Base-by-base conservation (phyloP, 129 eudicot genomes). In the Artemisia annua region DNA sequence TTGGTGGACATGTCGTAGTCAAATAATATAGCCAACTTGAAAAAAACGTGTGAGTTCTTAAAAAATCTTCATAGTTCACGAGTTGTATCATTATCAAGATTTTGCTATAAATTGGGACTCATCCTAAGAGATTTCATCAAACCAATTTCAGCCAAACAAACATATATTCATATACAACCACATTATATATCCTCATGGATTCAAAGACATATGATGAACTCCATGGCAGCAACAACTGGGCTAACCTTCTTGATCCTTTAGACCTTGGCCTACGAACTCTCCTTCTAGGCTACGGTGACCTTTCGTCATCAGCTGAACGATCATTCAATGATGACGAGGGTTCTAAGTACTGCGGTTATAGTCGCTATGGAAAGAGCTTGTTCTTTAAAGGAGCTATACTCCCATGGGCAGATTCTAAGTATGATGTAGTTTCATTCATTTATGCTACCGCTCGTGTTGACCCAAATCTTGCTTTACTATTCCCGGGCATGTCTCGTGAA, bases 171-270 rank as follows among this genome's bases (percentile, higher is more conserved):
- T 7, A 5, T 35, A 1, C 44, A 35, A 35, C 44, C 44, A 60
- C 30, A 60, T 24, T 2, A 13, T n/a, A 10, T 24, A 59, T 5
- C 4, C 9, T 26, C 46, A 78, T 78, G 81, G 72, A 1, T 52
- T 53, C 77, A 44, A 26, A 78, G 63, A 62, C 22, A 30, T 78
- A 78, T 8, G 76, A 78, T 13, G 77, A 78, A 32, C 71, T 78
- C 57, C 81, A 78, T 52, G 81, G 81, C 50, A 78, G 39, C 72
- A 61, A 78, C 76, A 63, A 90, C 12, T 90, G 89, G 94, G 85
- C 15, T n/a, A 80, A 82, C 24, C 72, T 90, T 74, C 88, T 90
- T 54, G 86, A 90, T 64, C 96, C 96, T 22, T 72, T 90, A 52
- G 77, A 87, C 50, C 78, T 82, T 0, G 48, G 76, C 10, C 67